Conservation (phyloP, 495 filamentous ascomycete species). For the Evansstolkia leycettana region DNA sequence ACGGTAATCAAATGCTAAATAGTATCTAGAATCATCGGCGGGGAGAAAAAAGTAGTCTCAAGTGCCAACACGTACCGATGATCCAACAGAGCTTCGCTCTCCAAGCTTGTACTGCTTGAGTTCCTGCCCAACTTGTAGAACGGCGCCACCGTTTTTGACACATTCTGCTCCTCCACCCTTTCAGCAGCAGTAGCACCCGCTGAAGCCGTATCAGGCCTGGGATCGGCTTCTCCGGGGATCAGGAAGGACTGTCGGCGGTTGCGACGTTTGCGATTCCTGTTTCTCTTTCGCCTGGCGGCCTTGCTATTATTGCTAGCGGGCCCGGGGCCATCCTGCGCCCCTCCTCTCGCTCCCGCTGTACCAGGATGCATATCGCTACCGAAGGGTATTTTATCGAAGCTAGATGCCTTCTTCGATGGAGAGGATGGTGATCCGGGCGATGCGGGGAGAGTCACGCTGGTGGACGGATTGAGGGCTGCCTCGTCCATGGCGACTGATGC, state of each 20-base stretch:
- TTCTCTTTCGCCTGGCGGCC: constrained; percentile 25
- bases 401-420: neutral
- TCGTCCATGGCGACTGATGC: neutral
- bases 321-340: neutral
- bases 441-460: neutral
- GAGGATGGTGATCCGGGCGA: neutral
- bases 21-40: too few species aligned
- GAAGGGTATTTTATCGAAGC: neutral
- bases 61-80: constrained; percentile 47
- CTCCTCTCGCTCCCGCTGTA: neutral
- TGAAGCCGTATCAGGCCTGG: constrained; percentile 8
- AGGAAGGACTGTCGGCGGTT: constrained; percentile 31
- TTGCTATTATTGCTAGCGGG: constrained; percentile 7
- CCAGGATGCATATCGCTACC: neutral
- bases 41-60: neutral
- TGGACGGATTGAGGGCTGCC: neutral
- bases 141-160: constrained; percentile 19
- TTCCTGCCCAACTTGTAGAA: constrained; percentile 51
- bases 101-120: constrained; percentile 67
- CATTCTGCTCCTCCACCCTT: constrained; percentile 19
- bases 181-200: constrained; percentile 12
- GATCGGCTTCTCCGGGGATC: constrained; percentile 15
- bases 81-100: constrained; percentile 68
- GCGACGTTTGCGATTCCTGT: constrained; percentile 27
- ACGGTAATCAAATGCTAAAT: constrained; percentile 2